A percentile compares a stretch with the other conserved stretches of the same genome.
phyloP scores from a whole-genome alignment of 2,329 filamentous ascomycete species.

The Venturia effusa region DNA sequence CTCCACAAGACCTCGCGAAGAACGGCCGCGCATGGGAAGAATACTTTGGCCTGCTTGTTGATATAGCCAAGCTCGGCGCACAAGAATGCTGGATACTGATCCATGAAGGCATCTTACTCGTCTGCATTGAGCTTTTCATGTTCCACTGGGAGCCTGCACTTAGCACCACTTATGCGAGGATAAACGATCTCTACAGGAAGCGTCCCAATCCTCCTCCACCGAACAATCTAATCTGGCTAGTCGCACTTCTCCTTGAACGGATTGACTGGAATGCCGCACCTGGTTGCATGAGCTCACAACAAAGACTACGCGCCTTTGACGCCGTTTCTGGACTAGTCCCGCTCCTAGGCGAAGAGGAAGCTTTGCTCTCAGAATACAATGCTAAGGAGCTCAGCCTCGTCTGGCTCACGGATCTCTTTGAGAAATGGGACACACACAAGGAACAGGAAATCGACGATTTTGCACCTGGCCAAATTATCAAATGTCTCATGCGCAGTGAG shows the following conservation, averaged over 20 bases:
- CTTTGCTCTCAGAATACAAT: conserved; percentile 2
- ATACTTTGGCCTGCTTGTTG: conserved; percentile 10
- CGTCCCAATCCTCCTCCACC: not conserved
- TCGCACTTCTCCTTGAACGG: not conserved
- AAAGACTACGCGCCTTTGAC: not conserved
- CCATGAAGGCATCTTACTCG: conserved; percentile 2
- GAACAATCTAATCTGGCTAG: conserved; percentile 6
- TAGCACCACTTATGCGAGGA: not conserved
- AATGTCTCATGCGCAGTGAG: not conserved
- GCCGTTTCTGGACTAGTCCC: not conserved
- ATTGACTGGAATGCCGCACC: conserved; percentile 1
- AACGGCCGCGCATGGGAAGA: conserved; percentile 12
- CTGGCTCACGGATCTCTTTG: conserved; percentile 2
- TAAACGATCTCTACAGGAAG: conserved; percentile 3
- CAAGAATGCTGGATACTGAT: conserved; percentile 9
- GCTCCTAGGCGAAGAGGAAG: not conserved
- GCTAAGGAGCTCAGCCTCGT: conserved; percentile 1
- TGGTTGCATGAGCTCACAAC: not conserved
- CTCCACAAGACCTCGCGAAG: conserved; percentile 4
- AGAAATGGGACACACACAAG: conserved; percentile 7
- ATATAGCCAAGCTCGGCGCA: conserved; percentile 9
- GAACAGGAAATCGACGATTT: conserved; percentile 3
- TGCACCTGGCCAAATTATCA: conserved; percentile 9
- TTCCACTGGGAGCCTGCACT: not conserved
- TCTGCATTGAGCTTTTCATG: conserved; percentile 9